Evolutionary conservation across 2,329 filamentous ascomycete genomes (phyloP).

Genomic region (Neurospora crassa): DNA sequence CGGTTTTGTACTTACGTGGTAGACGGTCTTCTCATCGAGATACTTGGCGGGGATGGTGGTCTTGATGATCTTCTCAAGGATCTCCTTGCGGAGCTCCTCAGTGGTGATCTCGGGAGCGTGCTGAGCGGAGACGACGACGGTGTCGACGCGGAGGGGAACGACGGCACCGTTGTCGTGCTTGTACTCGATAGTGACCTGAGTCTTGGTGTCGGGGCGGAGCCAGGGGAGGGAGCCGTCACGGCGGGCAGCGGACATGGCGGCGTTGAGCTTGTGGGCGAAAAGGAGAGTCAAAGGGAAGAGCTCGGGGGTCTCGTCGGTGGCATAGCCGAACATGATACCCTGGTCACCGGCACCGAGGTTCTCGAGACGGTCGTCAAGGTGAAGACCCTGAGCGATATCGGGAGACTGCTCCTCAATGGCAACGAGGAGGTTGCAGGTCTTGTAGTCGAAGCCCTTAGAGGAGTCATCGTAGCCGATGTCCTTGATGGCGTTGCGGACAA

Average conservation of each 20-base stretch:
- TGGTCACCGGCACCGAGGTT: constrained; percentile 98
- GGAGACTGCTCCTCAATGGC: constrained; percentile 99
- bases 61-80: constrained; percentile 96
- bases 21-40: constrained; percentile 86
- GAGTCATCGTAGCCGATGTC: constrained; percentile 98
- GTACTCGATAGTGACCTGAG: constrained; percentile 98
- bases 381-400: constrained; percentile 97
- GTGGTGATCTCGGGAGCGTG: constrained; percentile 83
- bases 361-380: constrained; percentile 96
- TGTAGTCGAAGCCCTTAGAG: constrained; percentile 98
- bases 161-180: constrained; percentile 92
- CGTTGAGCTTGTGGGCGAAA: constrained; percentile 94
- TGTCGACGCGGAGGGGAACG: constrained; percentile 86
- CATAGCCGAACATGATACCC: constrained; percentile 99
- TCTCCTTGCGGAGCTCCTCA: constrained; percentile 86
- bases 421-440: constrained; percentile 97
- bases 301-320: constrained; percentile 97
- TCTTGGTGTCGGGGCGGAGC: constrained; percentile 99
- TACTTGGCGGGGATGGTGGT: constrained; percentile 86
- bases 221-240: constrained; percentile 81
- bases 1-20: constrained; percentile 59
- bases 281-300: constrained; percentile 89
- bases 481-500: constrained; percentile 91
- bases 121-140: constrained; percentile 92
- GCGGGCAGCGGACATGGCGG: constrained; percentile 83